A percentile compares a stretch with the other conserved stretches of the same genome.
Conservation (phyloP, 176 grass and related monocot species). For the sorghum (Sorghum bicolor) region DNA sequence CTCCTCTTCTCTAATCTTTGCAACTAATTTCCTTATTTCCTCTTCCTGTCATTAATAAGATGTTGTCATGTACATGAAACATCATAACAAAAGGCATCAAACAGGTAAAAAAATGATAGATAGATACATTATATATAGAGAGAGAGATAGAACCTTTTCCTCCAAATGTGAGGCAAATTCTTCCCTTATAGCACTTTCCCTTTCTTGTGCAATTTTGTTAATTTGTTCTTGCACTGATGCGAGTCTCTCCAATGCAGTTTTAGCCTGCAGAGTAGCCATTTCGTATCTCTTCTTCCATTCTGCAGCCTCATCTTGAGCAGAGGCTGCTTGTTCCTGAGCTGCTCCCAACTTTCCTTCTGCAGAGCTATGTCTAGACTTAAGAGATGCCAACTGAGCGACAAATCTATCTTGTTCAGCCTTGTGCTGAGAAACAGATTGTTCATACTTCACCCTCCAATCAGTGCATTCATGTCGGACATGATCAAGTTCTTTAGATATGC, state of each 20-base stretch:
- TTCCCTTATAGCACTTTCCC: conserved; percentile 61
- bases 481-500: conserved; percentile 64
- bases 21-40: conserved; percentile 65
- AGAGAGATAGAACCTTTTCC: conserved; percentile 53
- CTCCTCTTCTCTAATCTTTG: conserved; percentile 50
- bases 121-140: background rate
- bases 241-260: conserved; percentile 65
- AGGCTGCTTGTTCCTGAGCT: conserved; percentile 57
- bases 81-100: background rate
- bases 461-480: conserved; percentile 51
- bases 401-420: conserved; percentile 47
- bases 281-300: conserved; percentile 85
- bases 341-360: conserved; percentile 56
- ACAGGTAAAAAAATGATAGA: background rate
- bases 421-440: conserved; percentile 39
- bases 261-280: conserved; percentile 59
- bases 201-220: conserved; percentile 70
- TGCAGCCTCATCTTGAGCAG: conserved; percentile 62
- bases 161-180: conserved; percentile 56
- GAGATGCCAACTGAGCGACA: conserved; percentile 31
- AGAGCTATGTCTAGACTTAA: conserved; percentile 55
- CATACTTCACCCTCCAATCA: conserved; percentile 64
- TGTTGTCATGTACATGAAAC: conserved; percentile 4
- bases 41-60: conserved; percentile 51
- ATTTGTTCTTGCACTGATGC: conserved; percentile 61